Base-by-base conservation (phyloP, 148 eudicot species). In the Rhododendron henanense region DNA sequence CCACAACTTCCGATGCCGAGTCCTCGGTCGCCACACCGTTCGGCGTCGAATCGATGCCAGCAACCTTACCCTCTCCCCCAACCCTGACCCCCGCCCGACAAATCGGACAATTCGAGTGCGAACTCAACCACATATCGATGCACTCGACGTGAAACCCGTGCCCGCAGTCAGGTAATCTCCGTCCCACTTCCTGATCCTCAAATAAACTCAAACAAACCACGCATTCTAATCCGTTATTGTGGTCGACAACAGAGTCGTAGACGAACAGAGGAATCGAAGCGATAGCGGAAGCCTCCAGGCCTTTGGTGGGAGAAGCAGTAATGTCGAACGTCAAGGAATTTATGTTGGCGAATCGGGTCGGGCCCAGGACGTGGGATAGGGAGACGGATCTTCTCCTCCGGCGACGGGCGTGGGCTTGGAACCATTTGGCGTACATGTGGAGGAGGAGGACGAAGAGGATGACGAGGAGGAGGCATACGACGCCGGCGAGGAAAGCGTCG, bases 81-180 rank as follows among this genome's bases (percentile, higher is more conserved):
- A 87, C 41, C 25, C 25, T 28, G 6, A 75, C 91, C 11, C 87
- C 75, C 2, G 90, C 87, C 3, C 95, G 93, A 88, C 95, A 94
- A 55, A 92, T 88, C 1, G 98, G 95, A 69, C 95, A 94, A 44
- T 86, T 92, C 14, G 92, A 86, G 85, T 93, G 94, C 23, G 92
- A 90, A 59, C 69, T 76, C 48, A 94, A 80, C 98, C 98, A 94
- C 95, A 91, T 92, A 80, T 93, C 98, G 33, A 94, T 92, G 76
- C 98, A 94, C 51, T 92, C 92, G 1, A 93, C 92, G 50, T 94
- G 98, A 55, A 94, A 93, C 8, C 63, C 90, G 84, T 94, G 98
- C 4, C 90, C 84, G 69, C 95, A 94, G 19, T 84, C 83, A 1
- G 90, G 93, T 53, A 94, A 77, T 10, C 79, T 89, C 83, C 92